Percentiles rank a stretch among this genome's conserved stretches.
phyloP scores from a whole-genome alignment of 2,329 filamentous ascomycete genomes.

The Xylariaceae sp. region DNA sequence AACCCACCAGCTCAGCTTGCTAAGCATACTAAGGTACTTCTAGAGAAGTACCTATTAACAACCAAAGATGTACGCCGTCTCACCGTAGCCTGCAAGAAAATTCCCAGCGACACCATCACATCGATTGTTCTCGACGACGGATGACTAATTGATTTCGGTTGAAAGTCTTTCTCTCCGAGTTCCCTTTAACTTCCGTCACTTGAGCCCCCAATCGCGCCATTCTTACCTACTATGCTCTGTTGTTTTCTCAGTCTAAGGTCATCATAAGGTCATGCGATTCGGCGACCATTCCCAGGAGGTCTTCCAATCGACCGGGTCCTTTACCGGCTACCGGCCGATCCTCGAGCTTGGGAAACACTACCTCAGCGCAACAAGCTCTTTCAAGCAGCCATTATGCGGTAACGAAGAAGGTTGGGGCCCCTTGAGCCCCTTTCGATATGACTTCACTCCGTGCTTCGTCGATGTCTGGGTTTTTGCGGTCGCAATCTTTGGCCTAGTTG shows the following conservation, averaged over 20 bases:
- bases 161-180: slow-evolving; percentile 15
- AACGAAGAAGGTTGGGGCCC: slow-evolving; percentile 96
- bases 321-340: slow-evolving; percentile 61
- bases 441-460: slow-evolving; percentile 97
- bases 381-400: slow-evolving; percentile 78
- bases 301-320: slow-evolving; percentile 63
- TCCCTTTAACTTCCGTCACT: slow-evolving; percentile 34
- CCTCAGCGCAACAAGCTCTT: slow-evolving; percentile 56
- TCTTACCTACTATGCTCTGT: slow-evolving; percentile 39
- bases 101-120: slow-evolving; percentile 5
- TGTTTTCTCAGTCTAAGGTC: slow-evolving; percentile 27
- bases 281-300: slow-evolving; percentile 52
- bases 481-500: slow-evolving; percentile 77
- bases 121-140: too few relatives aligned
- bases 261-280: slow-evolving; percentile 47
- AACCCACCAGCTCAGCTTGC: too few relatives aligned
- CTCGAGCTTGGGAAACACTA: slow-evolving; percentile 63
- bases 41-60: too few relatives aligned
- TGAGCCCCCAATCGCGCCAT: slow-evolving; percentile 38
- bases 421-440: slow-evolving; percentile 82
- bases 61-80: background rate
- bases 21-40: too few relatives aligned
- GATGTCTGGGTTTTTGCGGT: slow-evolving; percentile 86
- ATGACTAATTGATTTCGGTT: background rate
- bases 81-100: too few relatives aligned